Percentiles rank a stretch among this genome's conserved stretches.
Conservation (phyloP, 305 asterid genomes). For the Solanum hybrid region DNA sequence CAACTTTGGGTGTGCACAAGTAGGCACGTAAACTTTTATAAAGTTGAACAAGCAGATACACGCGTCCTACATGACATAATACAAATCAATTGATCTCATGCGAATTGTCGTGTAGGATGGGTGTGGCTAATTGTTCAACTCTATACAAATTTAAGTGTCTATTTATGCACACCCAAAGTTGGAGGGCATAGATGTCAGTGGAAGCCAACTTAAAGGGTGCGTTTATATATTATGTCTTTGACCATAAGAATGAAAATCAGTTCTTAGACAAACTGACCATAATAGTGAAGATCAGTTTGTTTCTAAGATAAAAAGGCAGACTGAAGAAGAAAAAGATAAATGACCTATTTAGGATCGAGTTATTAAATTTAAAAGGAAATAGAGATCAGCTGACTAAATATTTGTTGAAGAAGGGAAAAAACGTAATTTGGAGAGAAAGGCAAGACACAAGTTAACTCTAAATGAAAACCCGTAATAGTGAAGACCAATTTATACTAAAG, state of each 20-base stretch:
- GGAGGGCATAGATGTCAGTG: neutral
- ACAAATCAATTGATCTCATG: neutral
- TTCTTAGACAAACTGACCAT: neutral
- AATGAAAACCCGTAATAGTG: neutral
- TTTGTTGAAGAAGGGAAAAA: neutral
- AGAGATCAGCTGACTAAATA: conserved; percentile 1
- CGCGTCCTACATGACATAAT: neutral
- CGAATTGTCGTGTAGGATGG: neutral
- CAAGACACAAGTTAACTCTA: neutral
- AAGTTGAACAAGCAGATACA: neutral
- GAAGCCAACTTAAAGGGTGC: neutral
- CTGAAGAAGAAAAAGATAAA: neutral
- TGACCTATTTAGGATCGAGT: neutral
- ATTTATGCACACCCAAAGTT: neutral
- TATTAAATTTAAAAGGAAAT: neutral
- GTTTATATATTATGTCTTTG: neutral
- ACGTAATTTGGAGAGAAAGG: neutral
- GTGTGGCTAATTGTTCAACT: neutral
- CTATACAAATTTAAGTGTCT: neutral
- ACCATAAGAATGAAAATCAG: neutral
- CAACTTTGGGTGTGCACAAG: neutral
- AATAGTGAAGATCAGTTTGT: neutral
- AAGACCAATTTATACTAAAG: neutral
- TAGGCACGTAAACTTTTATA: neutral
- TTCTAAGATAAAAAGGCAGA: neutral